Conservation (phyloP, 345 rosid species). For the Acer yangbiense region DNA sequence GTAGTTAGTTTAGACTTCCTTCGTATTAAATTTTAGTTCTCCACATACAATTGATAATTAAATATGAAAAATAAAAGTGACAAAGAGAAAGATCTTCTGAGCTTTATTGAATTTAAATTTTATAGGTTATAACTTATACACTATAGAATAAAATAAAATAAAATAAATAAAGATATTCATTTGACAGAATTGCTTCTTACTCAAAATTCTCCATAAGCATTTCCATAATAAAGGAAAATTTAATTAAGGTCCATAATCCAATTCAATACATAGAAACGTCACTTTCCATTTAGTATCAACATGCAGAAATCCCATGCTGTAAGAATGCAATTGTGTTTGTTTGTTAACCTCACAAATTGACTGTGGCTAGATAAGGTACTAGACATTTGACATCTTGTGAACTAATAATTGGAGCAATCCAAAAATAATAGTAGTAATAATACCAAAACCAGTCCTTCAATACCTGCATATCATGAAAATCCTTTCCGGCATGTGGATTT, state of each 20-base stretch:
- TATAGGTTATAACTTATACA: too few relatives aligned
- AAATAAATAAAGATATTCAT: too few relatives aligned
- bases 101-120: background rate
- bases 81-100: background rate
- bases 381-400: background rate
- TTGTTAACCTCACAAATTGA: conserved; percentile 1
- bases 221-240: background rate
- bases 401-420: background rate
- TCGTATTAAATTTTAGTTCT: background rate
- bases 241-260: background rate
- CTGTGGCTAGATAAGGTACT: background rate
- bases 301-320: background rate
- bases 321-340: background rate
- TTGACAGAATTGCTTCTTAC: background rate
- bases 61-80: background rate
- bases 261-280: background rate
- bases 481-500: conserved; percentile 80
- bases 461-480: conserved; percentile 98
- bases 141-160: background rate
- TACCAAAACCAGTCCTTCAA: conserved; percentile 17
- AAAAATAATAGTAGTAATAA: background rate
- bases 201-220: background rate
- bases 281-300: background rate
- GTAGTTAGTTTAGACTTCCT: background rate
- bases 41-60: too few relatives aligned